phyloP scores from a whole-genome alignment of 2,329 filamentous ascomycete species.

The Claviceps sp. region DNA sequence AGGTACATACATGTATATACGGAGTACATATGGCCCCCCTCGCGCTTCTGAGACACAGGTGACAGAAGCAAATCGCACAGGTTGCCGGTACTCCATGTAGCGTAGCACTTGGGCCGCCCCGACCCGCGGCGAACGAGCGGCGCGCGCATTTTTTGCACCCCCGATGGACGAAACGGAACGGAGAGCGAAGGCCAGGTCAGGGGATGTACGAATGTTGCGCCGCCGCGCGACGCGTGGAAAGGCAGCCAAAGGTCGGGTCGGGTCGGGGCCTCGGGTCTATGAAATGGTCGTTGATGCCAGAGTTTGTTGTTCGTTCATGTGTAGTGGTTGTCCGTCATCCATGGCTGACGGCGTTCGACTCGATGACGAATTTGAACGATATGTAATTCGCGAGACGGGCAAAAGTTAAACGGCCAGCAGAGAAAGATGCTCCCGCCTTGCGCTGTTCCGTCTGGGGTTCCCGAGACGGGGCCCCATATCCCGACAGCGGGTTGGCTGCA shows the following conservation, averaged over 20 bases:
- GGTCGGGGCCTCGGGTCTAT: too few species aligned
- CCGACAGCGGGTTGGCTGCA: slow-evolving; percentile 22
- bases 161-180: background rate
- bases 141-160: background rate
- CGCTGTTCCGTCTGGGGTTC: slow-evolving; percentile 13
- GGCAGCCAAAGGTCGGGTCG: too few species aligned
- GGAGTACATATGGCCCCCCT: too few species aligned
- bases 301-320: too few species aligned
- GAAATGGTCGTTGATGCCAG: too few species aligned
- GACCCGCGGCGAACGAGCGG: background rate
- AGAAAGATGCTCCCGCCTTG: background rate
- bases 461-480: slow-evolving; percentile 19
- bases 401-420: too few species aligned
- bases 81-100: background rate
- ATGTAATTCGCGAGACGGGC: too few species aligned
- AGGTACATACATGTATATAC: too few species aligned
- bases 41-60: background rate
- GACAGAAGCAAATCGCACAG: background rate
- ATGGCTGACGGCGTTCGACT: too few species aligned
- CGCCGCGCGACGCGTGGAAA: too few species aligned
- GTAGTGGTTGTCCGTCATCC: too few species aligned
- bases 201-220: background rate
- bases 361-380: too few species aligned
- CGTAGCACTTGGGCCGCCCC: background rate
- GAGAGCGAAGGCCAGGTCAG: background rate